Evolutionary conservation across 2,329 filamentous ascomycete genomes (phyloP).

Genomic region (Phymatotrichopsis omnivora): DNA sequence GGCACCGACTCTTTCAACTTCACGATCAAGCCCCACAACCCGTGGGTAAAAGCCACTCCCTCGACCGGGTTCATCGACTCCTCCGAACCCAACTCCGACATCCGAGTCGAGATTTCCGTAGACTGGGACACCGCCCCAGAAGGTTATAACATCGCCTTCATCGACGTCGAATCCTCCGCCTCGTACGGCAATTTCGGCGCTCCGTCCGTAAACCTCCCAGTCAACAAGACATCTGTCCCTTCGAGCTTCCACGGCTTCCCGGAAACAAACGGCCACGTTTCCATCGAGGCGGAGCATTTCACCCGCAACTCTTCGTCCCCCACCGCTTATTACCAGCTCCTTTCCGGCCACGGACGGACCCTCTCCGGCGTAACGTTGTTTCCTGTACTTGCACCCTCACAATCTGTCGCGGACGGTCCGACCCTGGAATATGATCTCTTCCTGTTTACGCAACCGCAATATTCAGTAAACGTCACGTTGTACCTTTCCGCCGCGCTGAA

Average conservation of each 20-base stretch:
- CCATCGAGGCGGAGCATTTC: constrained; percentile 46
- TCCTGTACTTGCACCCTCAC: constrained; percentile 44
- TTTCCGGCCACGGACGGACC: constrained; percentile 45
- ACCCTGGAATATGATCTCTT: constrained; percentile 53
- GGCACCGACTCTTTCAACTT: constrained; percentile 47
- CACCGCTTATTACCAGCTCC: constrained; percentile 30
- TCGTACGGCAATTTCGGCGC: constrained; percentile 34
- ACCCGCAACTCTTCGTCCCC: constrained; percentile 38
- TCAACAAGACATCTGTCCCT: constrained; percentile 43
- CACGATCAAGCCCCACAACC: constrained; percentile 40
- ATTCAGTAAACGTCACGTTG: constrained; percentile 40
- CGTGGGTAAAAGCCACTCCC: constrained; percentile 46
- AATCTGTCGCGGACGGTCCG: constrained; percentile 42
- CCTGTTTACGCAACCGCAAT: constrained; percentile 45
- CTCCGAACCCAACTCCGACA: constrained; percentile 39
- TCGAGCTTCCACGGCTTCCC: constrained; percentile 51
- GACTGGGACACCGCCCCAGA: constrained; percentile 45
- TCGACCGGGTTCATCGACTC: constrained; percentile 43
- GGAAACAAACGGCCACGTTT: constrained; percentile 49
- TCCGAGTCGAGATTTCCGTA: constrained; percentile 45
- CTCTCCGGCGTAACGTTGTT: constrained; percentile 48
- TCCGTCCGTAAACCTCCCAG: constrained; percentile 45
- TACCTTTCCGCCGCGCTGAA: constrained; percentile 44
- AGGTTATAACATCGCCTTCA: constrained; percentile 34
- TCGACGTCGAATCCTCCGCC: constrained; percentile 33